phyloP scores from a whole-genome alignment of 2,329 filamentous ascomycete species.

The Monosporascus sp. region DNA sequence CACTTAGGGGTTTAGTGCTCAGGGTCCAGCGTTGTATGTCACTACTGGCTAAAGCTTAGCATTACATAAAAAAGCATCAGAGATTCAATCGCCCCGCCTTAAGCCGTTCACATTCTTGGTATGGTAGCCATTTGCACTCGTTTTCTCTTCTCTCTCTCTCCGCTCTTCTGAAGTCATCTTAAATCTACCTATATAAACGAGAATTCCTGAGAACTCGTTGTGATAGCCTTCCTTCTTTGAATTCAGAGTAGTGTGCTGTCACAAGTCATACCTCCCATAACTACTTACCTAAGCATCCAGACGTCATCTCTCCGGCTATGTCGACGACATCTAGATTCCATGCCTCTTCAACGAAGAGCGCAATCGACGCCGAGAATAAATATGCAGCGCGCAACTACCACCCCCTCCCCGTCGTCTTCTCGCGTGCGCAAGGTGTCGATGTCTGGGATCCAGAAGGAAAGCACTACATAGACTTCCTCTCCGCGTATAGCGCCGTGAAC shows the following conservation, averaged over 20 bases:
- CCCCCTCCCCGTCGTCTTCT: conserved; percentile 89
- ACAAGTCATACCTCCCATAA: not conserved
- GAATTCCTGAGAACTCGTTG: not conserved
- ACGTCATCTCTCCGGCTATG: conserved; percentile 34
- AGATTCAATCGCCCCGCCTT: conserved; percentile 1
- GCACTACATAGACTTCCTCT: conserved; percentile 96
- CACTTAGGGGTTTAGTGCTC: conserved; percentile 52
- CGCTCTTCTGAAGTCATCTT: too few species aligned
- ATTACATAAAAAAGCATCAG: conserved; percentile 27
- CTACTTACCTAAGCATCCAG: not conserved
- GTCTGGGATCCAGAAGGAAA: conserved; percentile 97
- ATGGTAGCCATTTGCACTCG: not conserved
- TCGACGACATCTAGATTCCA: conserved; percentile 52
- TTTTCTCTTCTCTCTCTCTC: not conserved
- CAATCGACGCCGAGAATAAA: conserved; percentile 74
- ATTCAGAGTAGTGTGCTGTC: conserved; percentile 1
- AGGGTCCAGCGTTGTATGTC: not conserved
- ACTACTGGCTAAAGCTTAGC: conserved; percentile 6
- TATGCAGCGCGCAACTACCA: conserved; percentile 98
- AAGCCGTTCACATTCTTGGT: not conserved
- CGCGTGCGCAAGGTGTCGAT: conserved; percentile 74
- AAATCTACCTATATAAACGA: not conserved
- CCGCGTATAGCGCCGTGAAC: conserved; percentile 96
- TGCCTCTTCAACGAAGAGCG: conserved; percentile 69
- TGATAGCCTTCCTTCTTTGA: conserved; percentile 5